phyloP scores from a whole-genome alignment of 2,329 filamentous ascomycete species.

The Alternaria postmessia region DNA sequence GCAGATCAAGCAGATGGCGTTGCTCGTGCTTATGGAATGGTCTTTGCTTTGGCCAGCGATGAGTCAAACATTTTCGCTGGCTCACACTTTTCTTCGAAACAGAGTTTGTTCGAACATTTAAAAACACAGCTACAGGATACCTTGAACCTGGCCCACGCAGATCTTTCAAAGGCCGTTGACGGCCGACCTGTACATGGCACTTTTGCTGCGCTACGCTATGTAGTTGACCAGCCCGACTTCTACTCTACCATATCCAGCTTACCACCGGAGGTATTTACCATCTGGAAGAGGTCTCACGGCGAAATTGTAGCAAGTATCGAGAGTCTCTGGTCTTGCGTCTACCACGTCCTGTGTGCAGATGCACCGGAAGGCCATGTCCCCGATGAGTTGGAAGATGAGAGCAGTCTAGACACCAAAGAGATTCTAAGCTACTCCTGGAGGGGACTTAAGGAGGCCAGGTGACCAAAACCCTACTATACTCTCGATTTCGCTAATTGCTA shows the following conservation, averaged over 20 bases:
- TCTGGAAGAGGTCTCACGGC: constrained; percentile 57
- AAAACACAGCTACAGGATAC: constrained; percentile 70
- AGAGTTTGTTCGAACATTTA: constrained; percentile 65
- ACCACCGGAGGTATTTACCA: constrained; percentile 13
- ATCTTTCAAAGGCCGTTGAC: constrained; percentile 69
- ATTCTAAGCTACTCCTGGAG: constrained; percentile 94
- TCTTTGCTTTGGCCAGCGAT: constrained; percentile 65
- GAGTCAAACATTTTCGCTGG: constrained; percentile 16
- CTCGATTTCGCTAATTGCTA: constrained; percentile 1
- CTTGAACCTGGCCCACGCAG: constrained; percentile 66
- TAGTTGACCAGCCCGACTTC: constrained; percentile 55
- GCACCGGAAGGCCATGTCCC: constrained; percentile 89
- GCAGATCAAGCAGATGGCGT: constrained; percentile 94
- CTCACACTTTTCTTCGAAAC: constrained; percentile 33
- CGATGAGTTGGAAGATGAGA: constrained; percentile 75
- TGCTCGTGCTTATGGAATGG: constrained; percentile 75
- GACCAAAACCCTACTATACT: constrained; percentile 23
- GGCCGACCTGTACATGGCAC: constrained; percentile 57
- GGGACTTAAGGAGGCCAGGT: constrained; percentile 93
- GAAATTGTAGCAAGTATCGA: constrained; percentile 69
- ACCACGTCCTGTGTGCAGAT: constrained; percentile 84
- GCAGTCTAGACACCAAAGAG: constrained; percentile 83
- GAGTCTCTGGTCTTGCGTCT: constrained; percentile 79
- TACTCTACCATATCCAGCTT: constrained; percentile 24
- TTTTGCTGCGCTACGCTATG: constrained; percentile 57